Evolutionary conservation across 2,329 filamentous ascomycete genomes (phyloP).

Genomic region (Chaetomium globosum): DNA sequence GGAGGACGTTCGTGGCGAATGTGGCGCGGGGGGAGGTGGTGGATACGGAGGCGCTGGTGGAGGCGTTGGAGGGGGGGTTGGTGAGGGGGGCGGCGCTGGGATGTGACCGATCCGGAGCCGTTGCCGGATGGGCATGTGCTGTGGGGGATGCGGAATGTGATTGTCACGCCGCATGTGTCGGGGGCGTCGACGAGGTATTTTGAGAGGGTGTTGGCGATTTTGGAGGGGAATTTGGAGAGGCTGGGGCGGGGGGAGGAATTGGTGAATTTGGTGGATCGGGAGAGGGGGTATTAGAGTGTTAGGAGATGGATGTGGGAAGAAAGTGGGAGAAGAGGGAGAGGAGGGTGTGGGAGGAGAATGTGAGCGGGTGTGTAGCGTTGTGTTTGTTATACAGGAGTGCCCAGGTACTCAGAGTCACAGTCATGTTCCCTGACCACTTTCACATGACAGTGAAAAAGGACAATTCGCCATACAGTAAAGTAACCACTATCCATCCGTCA

Average conservation of each 20-base stretch:
- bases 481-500: background rate
- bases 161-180: conserved; percentile 60
- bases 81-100: conserved; percentile 68
- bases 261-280: conserved; percentile 48
- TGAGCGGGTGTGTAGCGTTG: background rate
- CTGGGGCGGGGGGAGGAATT: conserved; percentile 45
- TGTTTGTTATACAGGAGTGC: background rate
- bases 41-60: conserved; percentile 60
- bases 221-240: conserved; percentile 47
- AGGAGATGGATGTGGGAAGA: background rate
- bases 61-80: conserved; percentile 54
- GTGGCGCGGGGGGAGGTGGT: conserved; percentile 64
- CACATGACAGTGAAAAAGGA: background rate
- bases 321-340: no score
- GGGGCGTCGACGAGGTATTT: conserved; percentile 47
- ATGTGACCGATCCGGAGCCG: conserved; percentile 80
- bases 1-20: conserved; percentile 65
- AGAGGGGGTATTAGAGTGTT: conserved; percentile 41
- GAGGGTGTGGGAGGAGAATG: background rate
- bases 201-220: conserved; percentile 47
- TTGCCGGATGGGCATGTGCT: conserved; percentile 67
- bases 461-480: background rate
- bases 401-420: background rate
- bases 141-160: conserved; percentile 70
- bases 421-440: background rate